Conservation (phyloP, 306 rosid genomes). For the Medicago arabica region DNA sequence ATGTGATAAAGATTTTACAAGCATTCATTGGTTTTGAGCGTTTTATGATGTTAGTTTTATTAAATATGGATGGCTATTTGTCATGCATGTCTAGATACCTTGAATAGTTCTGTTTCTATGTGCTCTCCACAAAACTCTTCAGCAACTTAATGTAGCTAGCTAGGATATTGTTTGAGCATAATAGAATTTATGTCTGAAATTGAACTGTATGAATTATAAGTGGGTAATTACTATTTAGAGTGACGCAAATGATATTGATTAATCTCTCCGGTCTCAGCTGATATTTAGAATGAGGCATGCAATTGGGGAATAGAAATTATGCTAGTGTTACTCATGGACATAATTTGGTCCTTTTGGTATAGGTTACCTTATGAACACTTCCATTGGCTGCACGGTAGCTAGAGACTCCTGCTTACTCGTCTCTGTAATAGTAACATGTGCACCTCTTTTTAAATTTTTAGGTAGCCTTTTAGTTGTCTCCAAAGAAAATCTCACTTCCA, state of each 20-base stretch:
- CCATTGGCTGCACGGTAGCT: not conserved
- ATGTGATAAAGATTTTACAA: slow-evolving; percentile 1
- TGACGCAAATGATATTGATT: slow-evolving; percentile 3
- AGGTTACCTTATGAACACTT: not conserved
- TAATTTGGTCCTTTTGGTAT: not conserved
- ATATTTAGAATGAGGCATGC: slow-evolving; percentile 2
- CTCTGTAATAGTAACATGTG: too few species aligned
- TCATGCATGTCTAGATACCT: slow-evolving; percentile 25
- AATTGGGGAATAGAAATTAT: slow-evolving; percentile 21
- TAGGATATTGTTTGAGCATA: not conserved
- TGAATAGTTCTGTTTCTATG: not conserved
- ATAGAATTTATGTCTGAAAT: too few species aligned
- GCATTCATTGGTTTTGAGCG: not conserved
- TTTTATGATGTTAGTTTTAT: slow-evolving; percentile 19
- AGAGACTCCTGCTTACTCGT: not conserved
- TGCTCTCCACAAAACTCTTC: not conserved
- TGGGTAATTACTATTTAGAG: too few species aligned
- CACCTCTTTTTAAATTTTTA: not conserved
- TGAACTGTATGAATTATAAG: too few species aligned
- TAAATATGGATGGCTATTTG: slow-evolving; percentile 5
- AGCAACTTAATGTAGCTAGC: slow-evolving; percentile 9
- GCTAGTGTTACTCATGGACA: not conserved
- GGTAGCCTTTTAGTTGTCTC: not conserved
- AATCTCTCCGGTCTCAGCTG: not conserved
- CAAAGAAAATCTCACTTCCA: not conserved